Evolutionary conservation across 306 rosid genomes (phyloP), one percentile per base, ranked within the genome.

Genomic region (Trifolium repens): DNA sequence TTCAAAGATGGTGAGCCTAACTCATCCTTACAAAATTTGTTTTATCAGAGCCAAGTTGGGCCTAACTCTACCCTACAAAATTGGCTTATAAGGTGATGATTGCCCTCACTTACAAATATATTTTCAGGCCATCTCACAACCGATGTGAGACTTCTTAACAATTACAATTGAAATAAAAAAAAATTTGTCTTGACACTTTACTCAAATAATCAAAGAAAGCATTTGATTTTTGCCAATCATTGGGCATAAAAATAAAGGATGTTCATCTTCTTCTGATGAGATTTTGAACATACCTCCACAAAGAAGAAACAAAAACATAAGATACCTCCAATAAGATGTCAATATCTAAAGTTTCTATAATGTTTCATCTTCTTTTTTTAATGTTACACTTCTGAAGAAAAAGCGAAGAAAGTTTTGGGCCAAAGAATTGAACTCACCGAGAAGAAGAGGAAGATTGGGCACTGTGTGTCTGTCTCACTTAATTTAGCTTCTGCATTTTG

Each of bases 361-460:
- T 4, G 32, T 15, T 50, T 1, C 66, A 60, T 12, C n/a, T 10
- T 13, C 5, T 35, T 52, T 16, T 12, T 67, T 26, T 42, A 9
- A 47, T 44, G 54, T 47, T 13, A 57, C 6, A 39, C 63, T 44
- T 22, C 54, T 37, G 22, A 67, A 15, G 15, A 22, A 46, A 22
- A 55, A 69, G 14, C 7, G 27, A 30, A 80, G 32, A 75, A 43
- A 39, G 72, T 42, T 17, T 47, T 32, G 7, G 74, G 50, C 52
- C 54, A 59, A 54, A 64, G 22, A 67, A 67, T 55, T 63, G 8
- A 76, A 87, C 91, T 91, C 82, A 93, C 98, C 5, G 98, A 93
- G 83, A 93, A 93, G 87, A 93, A 91, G 59, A 93, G 96, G 78
- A 93, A 93, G 69, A 91, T 54, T 16, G 96, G 98, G 70, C 88